These are phyloP conservation scores for Phytophthora brassicae DNA, from an alignment of 352 stramenopile genomes.

Conservation along the genomic window DNA sequence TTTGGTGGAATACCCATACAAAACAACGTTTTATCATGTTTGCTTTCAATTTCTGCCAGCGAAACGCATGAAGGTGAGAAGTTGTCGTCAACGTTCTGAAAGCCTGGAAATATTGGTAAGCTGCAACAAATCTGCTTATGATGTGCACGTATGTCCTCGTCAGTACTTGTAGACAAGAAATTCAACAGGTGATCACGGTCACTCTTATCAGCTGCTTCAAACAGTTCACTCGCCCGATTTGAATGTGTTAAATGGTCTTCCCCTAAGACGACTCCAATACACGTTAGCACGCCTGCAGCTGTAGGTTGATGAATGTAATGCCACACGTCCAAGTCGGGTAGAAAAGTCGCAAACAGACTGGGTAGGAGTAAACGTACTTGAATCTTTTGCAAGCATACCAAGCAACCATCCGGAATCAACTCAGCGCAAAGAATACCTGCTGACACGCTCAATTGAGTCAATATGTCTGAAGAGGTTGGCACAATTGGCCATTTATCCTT, in stretches of 20 bases:
- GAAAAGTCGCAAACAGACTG: constrained; percentile 54
- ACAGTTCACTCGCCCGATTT: constrained; percentile 12
- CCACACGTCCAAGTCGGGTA: constrained; percentile 64
- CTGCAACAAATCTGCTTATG: constrained; percentile 40
- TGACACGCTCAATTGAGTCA: constrained; percentile 42
- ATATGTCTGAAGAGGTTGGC: constrained; percentile 45
- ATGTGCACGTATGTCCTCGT: constrained; percentile 36
- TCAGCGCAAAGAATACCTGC: constrained; percentile 57
- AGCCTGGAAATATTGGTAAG: constrained; percentile 59
- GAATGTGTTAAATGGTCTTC: not conserved
- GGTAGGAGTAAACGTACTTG: constrained; percentile 55
- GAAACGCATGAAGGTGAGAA: constrained; percentile 36
- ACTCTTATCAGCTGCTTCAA: constrained; percentile 14
- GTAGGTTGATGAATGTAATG: constrained; percentile 75
- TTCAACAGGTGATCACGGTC: constrained; percentile 46
- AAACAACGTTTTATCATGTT: constrained; percentile 25
- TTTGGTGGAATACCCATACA: constrained; percentile 46
- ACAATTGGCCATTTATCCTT: constrained; percentile 75
- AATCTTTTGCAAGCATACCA: constrained; percentile 49
- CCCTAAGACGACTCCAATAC: constrained; percentile 31
- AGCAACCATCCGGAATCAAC: constrained; percentile 46
- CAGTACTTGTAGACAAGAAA: constrained; percentile 54
- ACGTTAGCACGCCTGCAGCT: constrained; percentile 50
- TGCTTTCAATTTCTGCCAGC: constrained; percentile 19
- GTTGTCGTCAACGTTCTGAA: constrained; percentile 21